phyloP scores from a whole-genome alignment of 139 green algal species.

The Eudorina sp. region DNA sequence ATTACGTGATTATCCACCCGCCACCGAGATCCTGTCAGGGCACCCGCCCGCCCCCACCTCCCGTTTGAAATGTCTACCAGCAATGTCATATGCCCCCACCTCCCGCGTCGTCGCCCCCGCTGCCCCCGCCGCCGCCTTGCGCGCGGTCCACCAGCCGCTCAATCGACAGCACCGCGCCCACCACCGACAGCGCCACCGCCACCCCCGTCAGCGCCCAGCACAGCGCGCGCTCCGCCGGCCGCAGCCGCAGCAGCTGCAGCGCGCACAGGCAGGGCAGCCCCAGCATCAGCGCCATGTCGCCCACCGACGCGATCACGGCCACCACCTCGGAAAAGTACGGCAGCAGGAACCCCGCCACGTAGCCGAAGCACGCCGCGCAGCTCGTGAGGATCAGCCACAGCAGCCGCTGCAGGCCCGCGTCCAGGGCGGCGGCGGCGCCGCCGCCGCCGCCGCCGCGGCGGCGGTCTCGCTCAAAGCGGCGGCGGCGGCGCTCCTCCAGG shows the following conservation, averaged over 20 bases:
- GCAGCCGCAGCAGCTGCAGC: conserved; percentile 48
- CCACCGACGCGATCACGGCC: conserved; percentile 56
- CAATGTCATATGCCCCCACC: too few species aligned
- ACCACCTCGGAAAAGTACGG: conserved; percentile 60
- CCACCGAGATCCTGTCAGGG: too few species aligned
- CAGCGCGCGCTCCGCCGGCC: conserved; percentile 3
- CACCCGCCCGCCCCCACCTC: too few species aligned
- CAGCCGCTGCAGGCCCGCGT: conserved; percentile 11
- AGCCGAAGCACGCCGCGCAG: conserved; percentile 30
- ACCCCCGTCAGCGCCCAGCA: conserved; percentile 40
- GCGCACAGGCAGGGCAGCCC: conserved; percentile 55
- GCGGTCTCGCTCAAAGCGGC: background rate
- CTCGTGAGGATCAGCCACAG: conserved; percentile 49
- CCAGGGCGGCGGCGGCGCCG: conserved; percentile 8
- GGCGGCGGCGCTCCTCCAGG: conserved; percentile 20
- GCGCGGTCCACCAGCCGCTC: conserved; percentile 16
- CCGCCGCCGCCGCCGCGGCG: background rate
- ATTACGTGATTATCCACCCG: too few species aligned
- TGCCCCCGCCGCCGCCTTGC: background rate
- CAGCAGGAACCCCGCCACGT: conserved; percentile 41
- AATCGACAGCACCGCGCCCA: conserved; percentile 44
- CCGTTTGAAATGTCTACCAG: too few species aligned
- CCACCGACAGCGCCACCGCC: conserved; percentile 25
- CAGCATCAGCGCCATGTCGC: conserved; percentile 56
- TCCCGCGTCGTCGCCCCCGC: too few species aligned